Conservation (phyloP, 192 early-diverging fungal species). For the Backusella luteola region DNA sequence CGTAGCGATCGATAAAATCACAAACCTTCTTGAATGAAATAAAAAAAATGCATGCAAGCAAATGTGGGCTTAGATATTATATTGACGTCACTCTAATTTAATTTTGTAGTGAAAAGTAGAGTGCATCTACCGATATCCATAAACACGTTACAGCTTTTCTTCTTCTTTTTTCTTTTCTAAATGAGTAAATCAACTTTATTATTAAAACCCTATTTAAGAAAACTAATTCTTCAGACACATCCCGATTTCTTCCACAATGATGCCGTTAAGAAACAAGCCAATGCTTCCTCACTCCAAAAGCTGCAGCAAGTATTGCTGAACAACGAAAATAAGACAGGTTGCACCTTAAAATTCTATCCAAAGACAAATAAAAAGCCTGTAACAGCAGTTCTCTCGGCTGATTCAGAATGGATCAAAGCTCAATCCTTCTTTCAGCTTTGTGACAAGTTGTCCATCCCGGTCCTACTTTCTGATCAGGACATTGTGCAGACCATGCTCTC, state of each 20-base stretch:
- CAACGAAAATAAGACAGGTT: not conserved
- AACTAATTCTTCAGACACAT: conserved; percentile 21
- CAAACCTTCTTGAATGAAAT: too few species aligned
- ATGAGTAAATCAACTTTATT: conserved; percentile 11
- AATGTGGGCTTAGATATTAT: too few species aligned
- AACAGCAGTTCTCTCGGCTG: not conserved
- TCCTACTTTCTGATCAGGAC: conserved; percentile 8
- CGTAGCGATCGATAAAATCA: too few species aligned
- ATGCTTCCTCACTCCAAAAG: conserved; percentile 15
- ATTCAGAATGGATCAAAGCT: conserved; percentile 16
- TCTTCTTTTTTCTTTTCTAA: not conserved
- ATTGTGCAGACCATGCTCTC: conserved; percentile 4
- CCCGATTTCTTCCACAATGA: conserved; percentile 32
- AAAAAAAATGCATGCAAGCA: too few species aligned
- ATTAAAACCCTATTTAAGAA: conserved; percentile 30
- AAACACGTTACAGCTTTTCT: not conserved
- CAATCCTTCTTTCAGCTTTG: conserved; percentile 23
- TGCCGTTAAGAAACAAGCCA: conserved; percentile 10
- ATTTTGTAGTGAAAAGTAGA: too few species aligned
- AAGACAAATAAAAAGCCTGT: not conserved
- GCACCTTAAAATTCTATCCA: not conserved
- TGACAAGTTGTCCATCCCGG: conserved; percentile 10
- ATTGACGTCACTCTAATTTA: too few species aligned
- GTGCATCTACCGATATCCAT: too few species aligned
- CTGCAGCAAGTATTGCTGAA: conserved; percentile 10